Evolutionary conservation across 768 basidiomycete species (phyloP).

Genomic region (Mycena filopes): DNA sequence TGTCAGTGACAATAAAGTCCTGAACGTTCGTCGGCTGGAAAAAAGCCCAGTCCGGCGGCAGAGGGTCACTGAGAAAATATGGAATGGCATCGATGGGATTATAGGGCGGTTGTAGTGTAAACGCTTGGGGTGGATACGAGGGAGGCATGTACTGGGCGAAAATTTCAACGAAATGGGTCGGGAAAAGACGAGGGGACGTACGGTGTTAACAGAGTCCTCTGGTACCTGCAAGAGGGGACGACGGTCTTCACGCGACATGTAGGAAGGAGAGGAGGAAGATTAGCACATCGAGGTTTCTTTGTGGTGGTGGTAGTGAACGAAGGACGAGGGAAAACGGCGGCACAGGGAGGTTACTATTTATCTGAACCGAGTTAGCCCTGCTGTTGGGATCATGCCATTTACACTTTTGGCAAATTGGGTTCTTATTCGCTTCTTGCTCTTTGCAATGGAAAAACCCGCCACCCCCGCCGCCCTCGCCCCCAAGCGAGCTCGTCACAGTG

Average conservation of each 20-base stretch:
- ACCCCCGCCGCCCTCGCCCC: not conserved
- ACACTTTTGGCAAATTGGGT: no score
- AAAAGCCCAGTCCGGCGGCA: constrained; percentile 6
- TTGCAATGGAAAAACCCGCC: not conserved
- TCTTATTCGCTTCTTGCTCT: constrained; percentile 2
- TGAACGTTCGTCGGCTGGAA: constrained; percentile 5
- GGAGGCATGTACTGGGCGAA: constrained; percentile 25
- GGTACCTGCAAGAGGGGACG: constrained; percentile 32
- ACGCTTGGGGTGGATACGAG: constrained; percentile 12
- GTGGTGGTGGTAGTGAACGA: constrained; percentile 23
- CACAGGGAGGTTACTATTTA: no score
- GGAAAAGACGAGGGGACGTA: constrained; percentile 2
- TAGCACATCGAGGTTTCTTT: constrained; percentile 8
- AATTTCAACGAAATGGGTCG: not conserved
- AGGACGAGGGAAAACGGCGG: not conserved
- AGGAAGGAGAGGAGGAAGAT: constrained; percentile 5
- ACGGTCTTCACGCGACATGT: constrained; percentile 36
- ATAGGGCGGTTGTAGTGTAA: constrained; percentile 25
- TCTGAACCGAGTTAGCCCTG: not conserved
- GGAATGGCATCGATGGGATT: constrained; percentile 23
- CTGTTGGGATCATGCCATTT: no score
- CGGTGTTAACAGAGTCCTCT: constrained; percentile 34
- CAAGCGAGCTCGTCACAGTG: not conserved
- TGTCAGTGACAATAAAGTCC: not conserved
- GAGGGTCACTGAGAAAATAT: constrained; percentile 11